phyloP scores from a whole-genome alignment of 1,284 basidiomycete genomes.

The Fomitopsis pinicola region DNA sequence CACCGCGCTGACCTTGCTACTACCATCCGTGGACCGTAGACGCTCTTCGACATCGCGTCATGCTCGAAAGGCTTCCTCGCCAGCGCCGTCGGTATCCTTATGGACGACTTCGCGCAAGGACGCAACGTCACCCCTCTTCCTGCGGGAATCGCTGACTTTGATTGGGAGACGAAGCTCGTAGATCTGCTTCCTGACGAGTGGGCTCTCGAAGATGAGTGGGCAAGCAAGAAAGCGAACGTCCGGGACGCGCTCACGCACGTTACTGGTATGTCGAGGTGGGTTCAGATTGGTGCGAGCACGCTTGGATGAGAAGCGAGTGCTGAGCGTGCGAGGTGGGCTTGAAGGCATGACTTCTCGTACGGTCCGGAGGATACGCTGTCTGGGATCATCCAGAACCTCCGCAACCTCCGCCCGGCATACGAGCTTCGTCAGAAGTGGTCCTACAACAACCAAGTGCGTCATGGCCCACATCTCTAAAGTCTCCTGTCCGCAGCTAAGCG shows the following conservation, averaged over 20 bases:
- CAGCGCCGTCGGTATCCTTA: slow-evolving; percentile 31
- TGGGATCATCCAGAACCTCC: slow-evolving; percentile 27
- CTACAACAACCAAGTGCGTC: slow-evolving; percentile 37
- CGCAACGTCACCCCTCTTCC: slow-evolving; percentile 19
- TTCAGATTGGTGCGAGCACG: no score
- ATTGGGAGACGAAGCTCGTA: slow-evolving; percentile 33
- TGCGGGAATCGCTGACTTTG: background rate
- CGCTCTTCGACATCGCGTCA: slow-evolving; percentile 39
- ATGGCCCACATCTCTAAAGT: background rate
- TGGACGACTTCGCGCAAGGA: slow-evolving; percentile 18
- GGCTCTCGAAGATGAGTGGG: slow-evolving; percentile 33
- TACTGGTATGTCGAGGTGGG: slow-evolving; percentile 2
- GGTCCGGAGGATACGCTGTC: slow-evolving; percentile 21
- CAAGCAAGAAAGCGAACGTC: slow-evolving; percentile 30
- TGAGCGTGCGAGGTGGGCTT: no score
- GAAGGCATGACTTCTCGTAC: slow-evolving; percentile 33
- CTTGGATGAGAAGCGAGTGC: no score
- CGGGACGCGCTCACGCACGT: slow-evolving; percentile 31
- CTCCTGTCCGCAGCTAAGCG: background rate
- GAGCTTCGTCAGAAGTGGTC: slow-evolving; percentile 36
- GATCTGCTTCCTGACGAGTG: slow-evolving; percentile 37
- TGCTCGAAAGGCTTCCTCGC: slow-evolving; percentile 43
- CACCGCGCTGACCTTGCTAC: background rate
- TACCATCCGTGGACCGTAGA: slow-evolving; percentile 18
- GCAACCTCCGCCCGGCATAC: slow-evolving; percentile 30